Evolutionary conservation across 495 filamentous ascomycete genomes (phyloP).

Genomic region (Daldinia concentrica): DNA sequence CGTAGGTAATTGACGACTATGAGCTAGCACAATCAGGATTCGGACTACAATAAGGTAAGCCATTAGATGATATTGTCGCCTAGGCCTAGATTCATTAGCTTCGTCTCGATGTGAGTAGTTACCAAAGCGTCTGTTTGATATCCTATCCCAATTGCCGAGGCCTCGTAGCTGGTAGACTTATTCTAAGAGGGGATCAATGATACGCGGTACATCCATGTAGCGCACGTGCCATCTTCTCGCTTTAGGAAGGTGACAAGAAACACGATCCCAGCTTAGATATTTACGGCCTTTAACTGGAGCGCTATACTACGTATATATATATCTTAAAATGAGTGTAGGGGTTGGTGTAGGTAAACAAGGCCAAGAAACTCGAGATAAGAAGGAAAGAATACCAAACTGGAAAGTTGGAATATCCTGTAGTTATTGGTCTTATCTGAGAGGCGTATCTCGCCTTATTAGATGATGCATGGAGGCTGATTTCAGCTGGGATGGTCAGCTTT

Average conservation of each 20-base stretch:
- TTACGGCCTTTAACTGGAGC: background rate
- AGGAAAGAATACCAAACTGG: background rate
- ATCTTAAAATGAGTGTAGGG: background rate
- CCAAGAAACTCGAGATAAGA: slow-evolving; percentile 1
- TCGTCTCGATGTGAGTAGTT: too few relatives aligned
- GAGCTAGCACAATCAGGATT: too few relatives aligned
- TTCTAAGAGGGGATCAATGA: background rate
- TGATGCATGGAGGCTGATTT: slow-evolving; percentile 15
- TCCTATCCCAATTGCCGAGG: background rate
- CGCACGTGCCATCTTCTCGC: slow-evolving; percentile 2
- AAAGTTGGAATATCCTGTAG: background rate
- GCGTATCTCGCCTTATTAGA: slow-evolving; percentile 2
- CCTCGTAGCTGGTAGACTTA: background rate
- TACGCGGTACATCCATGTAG: slow-evolving; percentile 1
- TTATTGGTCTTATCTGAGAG: background rate
- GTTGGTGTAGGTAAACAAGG: background rate
- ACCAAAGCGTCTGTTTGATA: background rate
- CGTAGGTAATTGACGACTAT: too few relatives aligned
- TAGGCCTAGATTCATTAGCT: too few relatives aligned
- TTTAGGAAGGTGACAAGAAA: slow-evolving; percentile 15
- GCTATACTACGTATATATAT: background rate
- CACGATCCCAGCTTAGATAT: background rate
- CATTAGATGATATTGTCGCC: too few relatives aligned
- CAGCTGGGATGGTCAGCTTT: slow-evolving; percentile 25
- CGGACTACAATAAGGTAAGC: too few relatives aligned